Conservation (phyloP, 495 filamentous ascomycete species). For the Daldinia loculata region DNA sequence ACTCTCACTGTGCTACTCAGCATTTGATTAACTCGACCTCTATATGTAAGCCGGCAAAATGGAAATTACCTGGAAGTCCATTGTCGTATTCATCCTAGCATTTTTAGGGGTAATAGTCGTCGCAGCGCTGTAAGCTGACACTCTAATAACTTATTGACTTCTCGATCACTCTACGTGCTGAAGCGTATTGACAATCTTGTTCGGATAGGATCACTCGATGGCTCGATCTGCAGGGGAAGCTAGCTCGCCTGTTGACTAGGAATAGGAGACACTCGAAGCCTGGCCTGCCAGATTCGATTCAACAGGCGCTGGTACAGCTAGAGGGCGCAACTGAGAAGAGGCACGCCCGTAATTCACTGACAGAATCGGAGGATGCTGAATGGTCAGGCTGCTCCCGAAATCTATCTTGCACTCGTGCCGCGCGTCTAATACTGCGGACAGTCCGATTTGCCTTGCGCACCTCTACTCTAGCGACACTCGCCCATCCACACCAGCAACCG, state of each 20-base stretch:
- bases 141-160: neutral
- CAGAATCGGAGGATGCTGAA: slow-evolving; percentile 24
- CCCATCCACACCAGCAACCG: slow-evolving; percentile 5
- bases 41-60: slow-evolving; percentile 10
- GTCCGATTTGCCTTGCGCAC: slow-evolving; percentile 32
- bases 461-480: slow-evolving; percentile 20
- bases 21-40: neutral
- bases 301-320: slow-evolving; percentile 28
- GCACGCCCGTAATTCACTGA: slow-evolving; percentile 10
- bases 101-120: slow-evolving; percentile 11
- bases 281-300: slow-evolving; percentile 20
- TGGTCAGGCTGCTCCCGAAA: slow-evolving; percentile 17
- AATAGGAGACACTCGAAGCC: slow-evolving; percentile 14
- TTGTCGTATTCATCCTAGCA: slow-evolving; percentile 9
- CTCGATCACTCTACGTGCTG: neutral
- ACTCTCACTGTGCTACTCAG: slow-evolving; percentile 3
- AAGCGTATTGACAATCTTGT: slow-evolving; percentile 6
- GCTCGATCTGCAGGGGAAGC: neutral
- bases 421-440: slow-evolving; percentile 3
- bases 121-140: slow-evolving; percentile 19
- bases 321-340: slow-evolving; percentile 30
- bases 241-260: neutral
- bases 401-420: neutral
- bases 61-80: slow-evolving; percentile 12
- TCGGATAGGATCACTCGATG: slow-evolving; percentile 18